A percentile compares a stretch with the other conserved stretches of the same genome.
Conservation (phyloP, 2,329 filamentous ascomycete genomes). For the Huntiella omanensis region DNA sequence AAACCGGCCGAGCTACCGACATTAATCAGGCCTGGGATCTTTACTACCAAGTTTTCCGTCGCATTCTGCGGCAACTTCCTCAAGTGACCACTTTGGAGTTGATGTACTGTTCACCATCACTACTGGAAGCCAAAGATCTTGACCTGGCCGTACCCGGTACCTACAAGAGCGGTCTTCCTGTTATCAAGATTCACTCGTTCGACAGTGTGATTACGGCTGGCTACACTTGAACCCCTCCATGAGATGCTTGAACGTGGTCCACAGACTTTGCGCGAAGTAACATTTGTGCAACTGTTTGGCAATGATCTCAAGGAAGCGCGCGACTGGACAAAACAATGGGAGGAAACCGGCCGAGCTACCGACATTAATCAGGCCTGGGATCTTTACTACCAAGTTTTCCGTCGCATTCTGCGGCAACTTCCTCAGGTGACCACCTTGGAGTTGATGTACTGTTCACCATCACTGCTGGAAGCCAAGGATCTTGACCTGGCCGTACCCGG, state of each 20-base stretch:
- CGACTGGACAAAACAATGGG: slow-evolving; percentile 89
- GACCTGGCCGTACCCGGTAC: slow-evolving; percentile 92
- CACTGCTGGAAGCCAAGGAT: slow-evolving; percentile 66
- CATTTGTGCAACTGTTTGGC: slow-evolving; percentile 93
- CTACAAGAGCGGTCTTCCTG: slow-evolving; percentile 58
- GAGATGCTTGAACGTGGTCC: slow-evolving; percentile 79
- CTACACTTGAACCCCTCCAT: slow-evolving; percentile 74
- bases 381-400: slow-evolving; percentile 96
- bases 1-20: slow-evolving; percentile 77
- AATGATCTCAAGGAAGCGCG: slow-evolving; percentile 86
- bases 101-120: slow-evolving; percentile 88
- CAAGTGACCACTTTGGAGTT: slow-evolving; percentile 86
- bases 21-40: slow-evolving; percentile 98
- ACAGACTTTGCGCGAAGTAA: slow-evolving; percentile 86
- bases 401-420: slow-evolving; percentile 80
- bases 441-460: slow-evolving; percentile 90
- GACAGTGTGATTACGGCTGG: slow-evolving; percentile 77
- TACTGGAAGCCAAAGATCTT: slow-evolving; percentile 68
- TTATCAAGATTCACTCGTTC: slow-evolving; percentile 76
- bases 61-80: slow-evolving; percentile 81
- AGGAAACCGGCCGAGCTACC: slow-evolving; percentile 70
- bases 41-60: slow-evolving; percentile 95
- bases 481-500: slow-evolving; percentile 91
- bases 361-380: slow-evolving; percentile 99
- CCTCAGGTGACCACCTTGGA: slow-evolving; percentile 86